These are phyloP conservation scores for Phialocephala subalpina DNA, from an alignment of 2,329 filamentous ascomycete genomes.

Conservation along the genomic window DNA sequence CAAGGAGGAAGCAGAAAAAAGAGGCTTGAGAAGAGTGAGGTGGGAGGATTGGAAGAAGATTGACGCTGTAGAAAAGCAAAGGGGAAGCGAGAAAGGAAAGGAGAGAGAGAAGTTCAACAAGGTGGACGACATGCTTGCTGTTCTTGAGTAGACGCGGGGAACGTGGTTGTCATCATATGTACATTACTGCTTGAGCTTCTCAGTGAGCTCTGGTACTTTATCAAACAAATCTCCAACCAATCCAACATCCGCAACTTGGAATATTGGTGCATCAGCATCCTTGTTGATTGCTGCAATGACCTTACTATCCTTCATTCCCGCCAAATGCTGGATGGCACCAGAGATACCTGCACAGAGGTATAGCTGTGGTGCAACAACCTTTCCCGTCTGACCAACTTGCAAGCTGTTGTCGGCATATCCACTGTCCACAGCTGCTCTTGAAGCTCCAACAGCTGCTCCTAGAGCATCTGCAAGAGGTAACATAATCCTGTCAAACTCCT, in stretches of 20 bases:
- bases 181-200: conserved; percentile 74
- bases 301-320: conserved; percentile 99
- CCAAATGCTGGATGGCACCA: conserved; percentile 96
- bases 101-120: conserved; percentile 75
- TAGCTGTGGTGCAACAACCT: conserved; percentile 95
- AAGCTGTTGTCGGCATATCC: conserved; percentile 98
- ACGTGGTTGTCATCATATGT: conserved; percentile 30
- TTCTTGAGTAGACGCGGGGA: conserved; percentile 48
- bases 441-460: conserved; percentile 95
- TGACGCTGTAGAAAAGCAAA: conserved; percentile 76
- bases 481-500: conserved; percentile 95
- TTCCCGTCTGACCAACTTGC: conserved; percentile 97
- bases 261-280: conserved; percentile 95
- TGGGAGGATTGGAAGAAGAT: conserved; percentile 92
- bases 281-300: conserved; percentile 99
- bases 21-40: conserved; percentile 68
- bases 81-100: conserved; percentile 75
- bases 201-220: conserved; percentile 92
- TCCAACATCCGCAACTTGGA: conserved; percentile 96
- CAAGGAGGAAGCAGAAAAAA: conserved; percentile 62
- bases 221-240: conserved; percentile 96
- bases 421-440: conserved; percentile 92
- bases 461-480: conserved; percentile 90
- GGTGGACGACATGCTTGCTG: conserved; percentile 64
- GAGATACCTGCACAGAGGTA: conserved; percentile 97